Evolutionary conservation across 2,329 filamentous ascomycete species (phyloP).

Genomic region (Fusarium gaditjirri): DNA sequence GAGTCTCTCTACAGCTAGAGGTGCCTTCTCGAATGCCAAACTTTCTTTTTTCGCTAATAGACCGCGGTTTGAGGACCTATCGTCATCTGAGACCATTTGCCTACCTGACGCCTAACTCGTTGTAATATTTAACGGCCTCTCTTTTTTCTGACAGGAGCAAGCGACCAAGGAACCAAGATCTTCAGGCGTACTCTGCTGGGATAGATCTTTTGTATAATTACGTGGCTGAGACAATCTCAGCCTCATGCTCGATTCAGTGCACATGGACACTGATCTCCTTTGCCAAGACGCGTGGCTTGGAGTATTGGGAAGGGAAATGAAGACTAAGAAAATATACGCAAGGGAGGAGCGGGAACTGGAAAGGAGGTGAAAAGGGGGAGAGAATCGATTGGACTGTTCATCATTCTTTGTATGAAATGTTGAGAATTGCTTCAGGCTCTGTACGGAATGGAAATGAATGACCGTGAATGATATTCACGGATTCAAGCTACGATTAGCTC

Average conservation of each 20-base stretch:
- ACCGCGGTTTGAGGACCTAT: conserved; percentile 16
- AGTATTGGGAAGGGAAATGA: not conserved
- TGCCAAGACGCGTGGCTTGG: not conserved
- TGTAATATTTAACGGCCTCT: conserved; percentile 39
- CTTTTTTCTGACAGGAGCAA: not conserved
- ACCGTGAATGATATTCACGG: conserved; percentile 3
- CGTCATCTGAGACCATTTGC: conserved; percentile 23
- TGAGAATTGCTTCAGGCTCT: conserved; percentile 3
- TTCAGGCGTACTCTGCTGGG: not conserved
- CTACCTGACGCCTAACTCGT: conserved; percentile 33
- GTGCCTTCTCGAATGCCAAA: conserved; percentile 4
- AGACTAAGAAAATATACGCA: conserved; percentile 9
- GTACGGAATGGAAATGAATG: conserved; percentile 15
- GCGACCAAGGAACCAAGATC: conserved; percentile 5
- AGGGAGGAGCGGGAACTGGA: conserved; percentile 5
- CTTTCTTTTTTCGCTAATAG: conserved; percentile 18
- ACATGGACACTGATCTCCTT: conserved; percentile 15
- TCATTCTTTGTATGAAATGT: not conserved
- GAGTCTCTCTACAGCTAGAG: conserved; percentile 74
- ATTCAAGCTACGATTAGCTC: conserved; percentile 12
- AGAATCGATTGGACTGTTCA: not conserved
- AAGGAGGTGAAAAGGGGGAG: not conserved
- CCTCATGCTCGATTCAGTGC: conserved; percentile 2
- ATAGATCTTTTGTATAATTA: conserved; percentile 33
- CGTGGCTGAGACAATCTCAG: conserved; percentile 27